These are phyloP conservation scores for Terana coerulea DNA, from an alignment of 768 basidiomycete genomes.

Conservation along the genomic window DNA sequence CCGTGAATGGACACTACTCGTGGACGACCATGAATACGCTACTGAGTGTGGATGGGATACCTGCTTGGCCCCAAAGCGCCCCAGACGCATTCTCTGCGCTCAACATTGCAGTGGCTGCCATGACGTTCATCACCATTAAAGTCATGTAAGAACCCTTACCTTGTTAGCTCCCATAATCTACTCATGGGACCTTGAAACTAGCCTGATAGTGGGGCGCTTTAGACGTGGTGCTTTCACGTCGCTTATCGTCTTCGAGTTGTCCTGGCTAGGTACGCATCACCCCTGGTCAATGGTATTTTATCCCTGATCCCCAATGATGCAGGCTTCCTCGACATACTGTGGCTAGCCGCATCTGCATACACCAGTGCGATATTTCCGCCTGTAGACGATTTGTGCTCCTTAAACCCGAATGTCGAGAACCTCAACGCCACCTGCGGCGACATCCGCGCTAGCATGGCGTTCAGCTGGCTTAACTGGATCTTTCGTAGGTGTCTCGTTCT, in stretches of 20 bases:
- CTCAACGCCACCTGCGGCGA: conserved; percentile 21
- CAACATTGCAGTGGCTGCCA: conserved; percentile 18
- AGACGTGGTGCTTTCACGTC: conserved; percentile 27
- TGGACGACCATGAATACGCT: conserved; percentile 7
- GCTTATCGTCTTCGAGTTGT: conserved; percentile 27
- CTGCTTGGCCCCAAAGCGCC: conserved; percentile 9
- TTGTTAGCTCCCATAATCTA: no score
- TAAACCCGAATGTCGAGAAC: conserved; percentile 4
- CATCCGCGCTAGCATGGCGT: not conserved
- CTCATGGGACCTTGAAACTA: no score
- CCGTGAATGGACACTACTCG: conserved; percentile 8
- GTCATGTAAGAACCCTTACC: conserved; percentile 20
- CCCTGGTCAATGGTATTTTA: not conserved
- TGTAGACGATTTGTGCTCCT: conserved; percentile 12
- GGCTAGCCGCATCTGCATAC: conserved; percentile 24
- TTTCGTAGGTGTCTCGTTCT: not conserved
- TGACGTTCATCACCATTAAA: conserved; percentile 17
- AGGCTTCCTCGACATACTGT: conserved; percentile 28
- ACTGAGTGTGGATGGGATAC: conserved; percentile 6
- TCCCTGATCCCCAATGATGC: not conserved
- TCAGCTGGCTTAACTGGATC: conserved; percentile 8
- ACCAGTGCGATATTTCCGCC: conserved; percentile 13
- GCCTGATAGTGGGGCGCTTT: no score
- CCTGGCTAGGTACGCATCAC: conserved; percentile 19
- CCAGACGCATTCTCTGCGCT: conserved; percentile 16